phyloP scores from a whole-genome alignment of 352 stramenopile genomes.

The Globisporangium iwayamae region DNA sequence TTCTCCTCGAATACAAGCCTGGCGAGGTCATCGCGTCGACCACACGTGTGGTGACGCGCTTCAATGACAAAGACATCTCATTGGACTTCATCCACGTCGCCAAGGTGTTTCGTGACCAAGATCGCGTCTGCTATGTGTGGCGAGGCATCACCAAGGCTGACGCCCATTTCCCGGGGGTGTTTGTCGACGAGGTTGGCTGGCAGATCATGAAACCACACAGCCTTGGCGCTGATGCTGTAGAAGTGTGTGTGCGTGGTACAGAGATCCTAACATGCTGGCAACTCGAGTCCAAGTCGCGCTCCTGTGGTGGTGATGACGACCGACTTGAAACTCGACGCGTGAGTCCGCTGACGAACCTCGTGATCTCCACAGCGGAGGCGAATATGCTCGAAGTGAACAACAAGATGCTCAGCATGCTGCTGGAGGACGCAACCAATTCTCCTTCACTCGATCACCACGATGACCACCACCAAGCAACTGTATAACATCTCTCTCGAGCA shows the following conservation, averaged over 20 bases:
- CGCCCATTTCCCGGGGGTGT: slow-evolving; percentile 10
- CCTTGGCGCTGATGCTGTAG: too few relatives aligned
- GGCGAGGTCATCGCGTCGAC: not conserved
- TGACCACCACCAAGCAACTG: too few relatives aligned
- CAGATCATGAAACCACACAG: not conserved
- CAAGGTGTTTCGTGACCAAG: not conserved
- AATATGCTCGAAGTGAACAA: not conserved
- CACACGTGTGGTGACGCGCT: not conserved
- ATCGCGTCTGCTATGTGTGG: slow-evolving; percentile 2
- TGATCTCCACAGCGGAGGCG: not conserved
- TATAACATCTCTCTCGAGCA: too few relatives aligned
- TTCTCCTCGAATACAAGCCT: not conserved
- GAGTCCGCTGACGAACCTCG: not conserved
- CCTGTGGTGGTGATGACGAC: not conserved
- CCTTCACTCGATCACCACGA: too few relatives aligned
- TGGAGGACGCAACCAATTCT: not conserved
- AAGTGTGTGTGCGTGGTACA: not conserved
- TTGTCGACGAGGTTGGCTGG: slow-evolving; percentile 11
- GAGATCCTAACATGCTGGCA: slow-evolving; percentile 6
- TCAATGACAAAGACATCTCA: not conserved
- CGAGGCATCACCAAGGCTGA: slow-evolving; percentile 3
- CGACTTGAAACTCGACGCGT: not conserved
- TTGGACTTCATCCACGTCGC: not conserved
- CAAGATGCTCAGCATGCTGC: not conserved
- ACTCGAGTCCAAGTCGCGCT: not conserved